Percentiles rank a stretch among this genome's conserved stretches.
phyloP scores from a whole-genome alignment of 345 rosid genomes.

The Eucalyptus melliodora region DNA sequence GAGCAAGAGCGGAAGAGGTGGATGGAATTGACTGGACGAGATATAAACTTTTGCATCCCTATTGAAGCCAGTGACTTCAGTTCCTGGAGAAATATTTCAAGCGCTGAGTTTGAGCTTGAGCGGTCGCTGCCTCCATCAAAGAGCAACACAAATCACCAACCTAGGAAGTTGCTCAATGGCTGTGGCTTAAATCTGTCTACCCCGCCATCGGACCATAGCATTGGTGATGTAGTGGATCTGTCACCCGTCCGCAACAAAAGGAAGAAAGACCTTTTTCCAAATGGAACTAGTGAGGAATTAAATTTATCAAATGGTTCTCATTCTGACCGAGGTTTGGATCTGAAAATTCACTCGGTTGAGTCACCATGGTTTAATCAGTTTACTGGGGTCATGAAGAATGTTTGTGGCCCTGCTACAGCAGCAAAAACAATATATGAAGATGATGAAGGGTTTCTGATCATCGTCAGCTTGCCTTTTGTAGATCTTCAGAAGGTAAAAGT shows the following conservation, averaged over 20 bases:
- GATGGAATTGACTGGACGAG: slow-evolving; percentile 40
- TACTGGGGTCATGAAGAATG: slow-evolving; percentile 36
- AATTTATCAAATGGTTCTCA: neutral
- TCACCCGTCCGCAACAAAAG: slow-evolving; percentile 25
- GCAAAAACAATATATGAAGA: slow-evolving; percentile 82
- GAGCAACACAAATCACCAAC: neutral
- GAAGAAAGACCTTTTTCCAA: slow-evolving; percentile 23
- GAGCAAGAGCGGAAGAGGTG: slow-evolving; percentile 40
- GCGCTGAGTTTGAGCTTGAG: slow-evolving; percentile 34
- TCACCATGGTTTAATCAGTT: slow-evolving; percentile 27
- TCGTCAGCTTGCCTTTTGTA: slow-evolving; percentile 66
- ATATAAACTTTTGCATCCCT: slow-evolving; percentile 21
- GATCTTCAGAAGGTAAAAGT: slow-evolving; percentile 83
- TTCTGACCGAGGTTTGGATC: neutral
- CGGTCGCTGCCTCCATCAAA: slow-evolving; percentile 1
- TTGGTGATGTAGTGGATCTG: slow-evolving; percentile 21
- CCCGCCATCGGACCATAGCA: slow-evolving; percentile 21
- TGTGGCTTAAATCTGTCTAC: slow-evolving; percentile 28
- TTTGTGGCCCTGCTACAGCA: slow-evolving; percentile 64
- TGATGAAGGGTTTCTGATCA: slow-evolving; percentile 56
- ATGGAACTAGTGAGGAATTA: neutral
- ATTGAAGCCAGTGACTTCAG: slow-evolving; percentile 36
- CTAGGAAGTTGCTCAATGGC: slow-evolving; percentile 28
- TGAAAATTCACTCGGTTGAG: slow-evolving; percentile 5
- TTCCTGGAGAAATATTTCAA: slow-evolving; percentile 37